Percentiles rank a stretch among this genome's conserved stretches.
phyloP scores from a whole-genome alignment of 495 filamentous ascomycete genomes.

The Aspergillus avenaceus region DNA sequence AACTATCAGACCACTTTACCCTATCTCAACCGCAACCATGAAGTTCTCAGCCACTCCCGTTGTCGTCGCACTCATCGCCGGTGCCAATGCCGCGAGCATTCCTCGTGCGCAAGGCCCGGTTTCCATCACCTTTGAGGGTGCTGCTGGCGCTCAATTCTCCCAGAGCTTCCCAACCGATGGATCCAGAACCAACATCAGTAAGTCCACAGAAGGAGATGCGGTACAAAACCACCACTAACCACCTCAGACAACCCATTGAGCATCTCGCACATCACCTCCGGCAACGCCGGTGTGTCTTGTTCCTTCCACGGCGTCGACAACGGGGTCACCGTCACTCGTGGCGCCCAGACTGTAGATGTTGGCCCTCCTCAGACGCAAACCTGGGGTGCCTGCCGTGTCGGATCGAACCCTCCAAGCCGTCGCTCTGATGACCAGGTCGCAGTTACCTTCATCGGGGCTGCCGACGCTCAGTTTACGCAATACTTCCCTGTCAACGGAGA shows the following conservation, averaged over 20 bases:
- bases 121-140: slow-evolving; percentile 23
- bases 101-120: not conserved
- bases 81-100: not conserved
- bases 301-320: slow-evolving; percentile 23
- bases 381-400: slow-evolving; percentile 23
- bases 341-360: slow-evolving; percentile 19
- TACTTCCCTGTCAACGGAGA: slow-evolving; percentile 2
- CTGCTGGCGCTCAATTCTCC: slow-evolving; percentile 22
- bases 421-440: not conserved
- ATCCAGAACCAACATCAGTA: slow-evolving; percentile 17
- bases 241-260: slow-evolving; percentile 20
- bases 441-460: slow-evolving; percentile 9
- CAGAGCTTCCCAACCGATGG: slow-evolving; percentile 23
- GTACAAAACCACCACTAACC: not conserved
- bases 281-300: slow-evolving; percentile 5
- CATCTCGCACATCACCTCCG: slow-evolving; percentile 15
- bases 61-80: not conserved
- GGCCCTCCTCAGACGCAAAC: slow-evolving; percentile 36
- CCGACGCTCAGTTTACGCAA: slow-evolving; percentile 9
- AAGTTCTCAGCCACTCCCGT: not conserved
- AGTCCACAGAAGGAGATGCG: not conserved
- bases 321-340: slow-evolving; percentile 15
- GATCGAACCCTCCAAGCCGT: not conserved
- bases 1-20: too few species aligned
- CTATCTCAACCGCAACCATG: not conserved